phyloP scores from a whole-genome alignment of 306 rosid genomes.

The Inga leiocalycina region DNA sequence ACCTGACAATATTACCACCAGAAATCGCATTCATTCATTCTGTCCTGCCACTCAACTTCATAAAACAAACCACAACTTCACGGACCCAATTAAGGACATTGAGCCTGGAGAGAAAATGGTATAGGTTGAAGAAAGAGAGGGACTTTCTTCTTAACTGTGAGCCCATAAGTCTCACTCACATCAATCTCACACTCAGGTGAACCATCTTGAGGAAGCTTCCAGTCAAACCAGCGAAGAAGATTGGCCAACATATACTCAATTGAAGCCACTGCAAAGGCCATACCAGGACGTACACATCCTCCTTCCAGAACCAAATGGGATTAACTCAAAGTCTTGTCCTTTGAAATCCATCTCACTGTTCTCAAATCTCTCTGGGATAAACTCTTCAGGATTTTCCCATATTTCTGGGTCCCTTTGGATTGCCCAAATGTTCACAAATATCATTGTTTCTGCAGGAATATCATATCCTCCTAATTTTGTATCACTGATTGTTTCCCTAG shows the following conservation, averaged over 20 bases:
- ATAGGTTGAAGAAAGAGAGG: slow-evolving; percentile 33
- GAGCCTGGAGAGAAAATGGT: not conserved
- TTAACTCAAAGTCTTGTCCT: not conserved
- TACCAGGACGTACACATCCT: slow-evolving; percentile 31
- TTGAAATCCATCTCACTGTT: no score
- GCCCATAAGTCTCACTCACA: slow-evolving; percentile 1
- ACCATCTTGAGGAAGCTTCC: slow-evolving; percentile 32
- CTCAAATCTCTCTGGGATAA: no score
- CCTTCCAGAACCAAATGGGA: slow-evolving; percentile 24
- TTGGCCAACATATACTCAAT: slow-evolving; percentile 30
- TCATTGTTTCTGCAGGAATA: not conserved
- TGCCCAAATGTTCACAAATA: slow-evolving; percentile 2
- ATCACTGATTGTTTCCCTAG: slow-evolving; percentile 28
- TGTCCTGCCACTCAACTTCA: not conserved
- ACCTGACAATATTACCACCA: not conserved
- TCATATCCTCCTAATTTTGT: slow-evolving; percentile 31
- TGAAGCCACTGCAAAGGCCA: not conserved
- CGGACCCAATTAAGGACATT: not conserved
- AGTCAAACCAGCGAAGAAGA: slow-evolving; percentile 50
- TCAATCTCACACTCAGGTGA: not conserved
- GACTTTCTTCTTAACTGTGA: slow-evolving; percentile 26
- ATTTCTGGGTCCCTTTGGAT: not conserved
- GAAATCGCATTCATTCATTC: not conserved
- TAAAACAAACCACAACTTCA: not conserved
- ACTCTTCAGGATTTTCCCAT: no score